These are phyloP conservation scores for Xylariaceae sp. DNA, from an alignment of 2,329 filamentous ascomycete genomes.

Conservation along the genomic window DNA sequence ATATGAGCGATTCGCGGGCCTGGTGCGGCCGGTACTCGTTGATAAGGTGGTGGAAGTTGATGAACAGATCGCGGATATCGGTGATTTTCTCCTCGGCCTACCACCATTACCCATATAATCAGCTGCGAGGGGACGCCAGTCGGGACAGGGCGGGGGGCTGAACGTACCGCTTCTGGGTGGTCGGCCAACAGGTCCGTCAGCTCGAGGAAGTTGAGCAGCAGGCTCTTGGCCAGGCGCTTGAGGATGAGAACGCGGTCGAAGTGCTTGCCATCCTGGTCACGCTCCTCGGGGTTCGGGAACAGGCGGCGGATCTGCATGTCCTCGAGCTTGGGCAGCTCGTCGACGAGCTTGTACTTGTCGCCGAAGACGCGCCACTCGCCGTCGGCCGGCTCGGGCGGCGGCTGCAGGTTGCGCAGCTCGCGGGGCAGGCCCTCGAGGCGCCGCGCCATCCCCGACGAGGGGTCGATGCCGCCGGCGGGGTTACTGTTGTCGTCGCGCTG, in stretches of 20 bases:
- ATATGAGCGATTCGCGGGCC: constrained; percentile 65
- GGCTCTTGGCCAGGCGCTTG: constrained; percentile 71
- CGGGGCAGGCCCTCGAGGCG: constrained; percentile 48
- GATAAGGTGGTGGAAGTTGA: constrained; percentile 87
- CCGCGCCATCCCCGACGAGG: constrained; percentile 30
- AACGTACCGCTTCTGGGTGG: constrained; percentile 49
- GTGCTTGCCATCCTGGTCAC: constrained; percentile 45
- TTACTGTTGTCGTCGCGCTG: constrained; percentile 22
- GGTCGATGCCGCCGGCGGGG: constrained; percentile 19
- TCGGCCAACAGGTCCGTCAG: constrained; percentile 63
- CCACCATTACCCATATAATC: constrained; percentile 6
- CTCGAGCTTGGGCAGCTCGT: constrained; percentile 51
- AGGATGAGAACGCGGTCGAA: constrained; percentile 61
- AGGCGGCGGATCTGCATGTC: constrained; percentile 61
- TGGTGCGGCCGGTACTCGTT: constrained; percentile 74
- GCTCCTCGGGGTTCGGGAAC: constrained; percentile 35
- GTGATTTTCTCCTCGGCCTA: constrained; percentile 63
- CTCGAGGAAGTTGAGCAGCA: constrained; percentile 84
- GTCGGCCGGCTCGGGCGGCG: constrained; percentile 69
- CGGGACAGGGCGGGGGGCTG: background rate
- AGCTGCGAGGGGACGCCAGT: background rate
- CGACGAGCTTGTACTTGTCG: constrained; percentile 9
- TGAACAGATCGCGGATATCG: constrained; percentile 73
- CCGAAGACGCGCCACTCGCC: constrained; percentile 40
- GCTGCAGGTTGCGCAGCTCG: constrained; percentile 71